Conservation (phyloP, 78 protist genomes). For the Blattamonas nauphoetae region DNA sequence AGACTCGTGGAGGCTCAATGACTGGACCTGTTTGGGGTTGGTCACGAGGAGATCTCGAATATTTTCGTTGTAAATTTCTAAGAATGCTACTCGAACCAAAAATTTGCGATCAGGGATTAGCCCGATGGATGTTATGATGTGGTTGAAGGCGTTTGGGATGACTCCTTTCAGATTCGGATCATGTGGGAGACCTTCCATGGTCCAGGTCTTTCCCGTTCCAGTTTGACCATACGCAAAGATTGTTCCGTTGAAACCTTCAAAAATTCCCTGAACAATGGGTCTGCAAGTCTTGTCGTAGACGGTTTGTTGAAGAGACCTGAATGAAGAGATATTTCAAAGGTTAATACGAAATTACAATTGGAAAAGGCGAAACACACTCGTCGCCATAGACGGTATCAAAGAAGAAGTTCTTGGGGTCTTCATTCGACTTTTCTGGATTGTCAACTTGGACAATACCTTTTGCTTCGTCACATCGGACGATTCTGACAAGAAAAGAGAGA, state of each 20-base stretch:
- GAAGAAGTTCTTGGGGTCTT: not conserved
- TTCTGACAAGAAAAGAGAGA: not conserved
- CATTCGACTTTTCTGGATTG: constrained; percentile 4
- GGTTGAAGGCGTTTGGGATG: constrained; percentile 14
- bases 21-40: not conserved
- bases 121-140: not conserved
- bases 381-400: not conserved
- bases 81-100: not conserved
- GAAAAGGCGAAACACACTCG: not conserved
- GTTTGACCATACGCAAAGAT: constrained; percentile 9
- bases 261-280: not conserved
- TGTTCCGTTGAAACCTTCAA: constrained; percentile 5
- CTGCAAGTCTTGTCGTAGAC: not conserved
- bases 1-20: not conserved
- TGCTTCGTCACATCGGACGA: not conserved
- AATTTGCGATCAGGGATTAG: not conserved
- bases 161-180: constrained; percentile 8
- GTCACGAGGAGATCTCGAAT: constrained; percentile 3
- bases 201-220: not conserved
- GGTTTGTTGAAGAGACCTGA: not conserved
- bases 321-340: not conserved
- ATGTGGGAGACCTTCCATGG: not conserved
- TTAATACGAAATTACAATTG: not conserved
- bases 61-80: constrained; percentile 12
- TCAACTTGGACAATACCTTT: not conserved